These are phyloP conservation scores for Aaosphaeria arxii DNA, from an alignment of 2,329 filamentous ascomycete genomes.

Conservation along the genomic window DNA sequence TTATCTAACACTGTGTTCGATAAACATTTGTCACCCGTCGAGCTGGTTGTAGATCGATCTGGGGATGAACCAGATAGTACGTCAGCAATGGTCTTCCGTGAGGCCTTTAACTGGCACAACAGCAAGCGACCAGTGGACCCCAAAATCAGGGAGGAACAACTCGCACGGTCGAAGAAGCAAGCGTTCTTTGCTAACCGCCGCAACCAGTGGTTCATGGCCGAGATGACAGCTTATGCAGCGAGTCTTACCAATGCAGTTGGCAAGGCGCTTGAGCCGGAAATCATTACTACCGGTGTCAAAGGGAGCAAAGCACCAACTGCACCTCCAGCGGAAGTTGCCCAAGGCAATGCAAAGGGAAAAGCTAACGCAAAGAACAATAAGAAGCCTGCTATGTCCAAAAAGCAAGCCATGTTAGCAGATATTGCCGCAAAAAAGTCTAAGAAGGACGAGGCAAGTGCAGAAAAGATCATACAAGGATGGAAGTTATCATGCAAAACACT, in stretches of 20 bases:
- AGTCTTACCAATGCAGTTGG: constrained; percentile 65
- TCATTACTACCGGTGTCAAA: constrained; percentile 51
- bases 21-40: constrained; percentile 45
- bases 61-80: constrained; percentile 27
- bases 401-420: constrained; percentile 44
- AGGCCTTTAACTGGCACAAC: constrained; percentile 62
- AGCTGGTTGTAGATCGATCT: constrained; percentile 35
- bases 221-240: constrained; percentile 66
- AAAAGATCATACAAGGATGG: constrained; percentile 47
- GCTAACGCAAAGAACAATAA: constrained; percentile 16
- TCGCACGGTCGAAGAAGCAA: constrained; percentile 31
- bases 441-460: constrained; percentile 41
- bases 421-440: constrained; percentile 41
- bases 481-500: constrained; percentile 44
- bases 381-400: constrained; percentile 33
- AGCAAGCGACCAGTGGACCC: constrained; percentile 51
- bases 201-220: constrained; percentile 65
- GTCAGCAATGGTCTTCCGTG: constrained; percentile 44
- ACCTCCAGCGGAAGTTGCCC: constrained; percentile 5
- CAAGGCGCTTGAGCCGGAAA: constrained; percentile 62
- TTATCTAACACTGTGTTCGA: constrained; percentile 50
- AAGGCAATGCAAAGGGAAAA: constrained; percentile 21
- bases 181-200: constrained; percentile 41
- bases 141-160: constrained; percentile 28
- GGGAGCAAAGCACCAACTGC: constrained; percentile 6